phyloP scores from a whole-genome alignment of 2,329 filamentous ascomycete genomes.

The Pseudomassariella vexata region DNA sequence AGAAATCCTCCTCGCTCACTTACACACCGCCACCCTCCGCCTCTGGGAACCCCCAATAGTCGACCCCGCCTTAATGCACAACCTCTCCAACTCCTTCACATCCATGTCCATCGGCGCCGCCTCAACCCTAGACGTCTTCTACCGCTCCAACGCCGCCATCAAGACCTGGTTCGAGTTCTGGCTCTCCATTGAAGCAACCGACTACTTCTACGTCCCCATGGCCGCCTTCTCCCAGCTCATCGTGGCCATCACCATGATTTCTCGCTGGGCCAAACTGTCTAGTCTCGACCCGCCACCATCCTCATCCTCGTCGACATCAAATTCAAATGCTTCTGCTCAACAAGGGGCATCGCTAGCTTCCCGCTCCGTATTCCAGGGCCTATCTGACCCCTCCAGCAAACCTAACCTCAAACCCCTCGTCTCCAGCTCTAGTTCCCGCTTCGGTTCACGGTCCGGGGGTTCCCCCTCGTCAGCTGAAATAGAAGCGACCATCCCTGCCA shows the following conservation, averaged over 20 bases:
- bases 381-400: conserved; percentile 6
- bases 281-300: conserved; percentile 23
- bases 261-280: conserved; percentile 43
- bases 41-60: conserved; percentile 42
- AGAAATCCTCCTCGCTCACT: conserved; percentile 34
- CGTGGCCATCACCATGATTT: conserved; percentile 44
- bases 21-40: conserved; percentile 34
- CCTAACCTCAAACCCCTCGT: no score
- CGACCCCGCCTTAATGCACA: conserved; percentile 32
- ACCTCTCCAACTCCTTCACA: conserved; percentile 36
- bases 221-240: conserved; percentile 39
- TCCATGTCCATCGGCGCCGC: conserved; percentile 28
- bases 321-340: conserved; percentile 6
- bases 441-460: no score
- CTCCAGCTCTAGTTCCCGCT: conserved; percentile 8
- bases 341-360: no score
- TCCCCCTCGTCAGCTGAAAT: conserved; percentile 3
- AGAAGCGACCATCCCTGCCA: conserved; percentile 11
- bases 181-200: conserved; percentile 33
- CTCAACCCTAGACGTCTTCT: conserved; percentile 43
- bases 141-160: conserved; percentile 40
- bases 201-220: conserved; percentile 41
- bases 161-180: conserved; percentile 44
- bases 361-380: neutral
- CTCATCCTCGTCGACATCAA: conserved; percentile 1